A percentile compares a stretch with the other conserved stretches of the same genome.
Conservation (phyloP, 2,329 filamentous ascomycete species). For the Fusarium nanum region DNA sequence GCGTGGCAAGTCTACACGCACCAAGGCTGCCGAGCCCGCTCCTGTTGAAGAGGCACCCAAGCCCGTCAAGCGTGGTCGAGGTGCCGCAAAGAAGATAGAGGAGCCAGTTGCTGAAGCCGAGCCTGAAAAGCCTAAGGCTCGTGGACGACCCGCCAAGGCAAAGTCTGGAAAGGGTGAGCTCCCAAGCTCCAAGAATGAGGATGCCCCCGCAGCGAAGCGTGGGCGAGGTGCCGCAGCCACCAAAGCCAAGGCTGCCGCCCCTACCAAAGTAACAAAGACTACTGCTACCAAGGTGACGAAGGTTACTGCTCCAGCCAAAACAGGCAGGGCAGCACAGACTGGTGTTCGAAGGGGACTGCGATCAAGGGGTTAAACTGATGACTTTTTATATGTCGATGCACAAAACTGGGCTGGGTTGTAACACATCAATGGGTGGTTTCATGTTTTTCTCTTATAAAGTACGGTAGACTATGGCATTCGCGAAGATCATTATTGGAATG, state of each 20-base stretch:
- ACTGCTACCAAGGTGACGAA: slow-evolving; percentile 12
- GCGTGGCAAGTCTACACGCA: slow-evolving; percentile 22
- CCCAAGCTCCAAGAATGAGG: slow-evolving; percentile 22
- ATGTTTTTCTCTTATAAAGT: slow-evolving; percentile 1
- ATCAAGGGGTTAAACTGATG: slow-evolving; percentile 25
- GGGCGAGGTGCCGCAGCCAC: slow-evolving; percentile 20
- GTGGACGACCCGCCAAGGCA: slow-evolving; percentile 31
- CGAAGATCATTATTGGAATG: not conserved
- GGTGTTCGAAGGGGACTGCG: slow-evolving; percentile 36
- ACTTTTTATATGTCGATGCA: not conserved
- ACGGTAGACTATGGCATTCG: slow-evolving; percentile 2
- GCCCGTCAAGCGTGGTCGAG: slow-evolving; percentile 30
- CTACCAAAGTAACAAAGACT: slow-evolving; percentile 40
- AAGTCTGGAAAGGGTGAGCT: slow-evolving; percentile 45
- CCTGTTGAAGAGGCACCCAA: slow-evolving; percentile 4
- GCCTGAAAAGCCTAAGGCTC: slow-evolving; percentile 30
- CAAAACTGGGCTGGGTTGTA: not conserved
- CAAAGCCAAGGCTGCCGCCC: slow-evolving; percentile 23
- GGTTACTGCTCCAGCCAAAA: slow-evolving; percentile 33
- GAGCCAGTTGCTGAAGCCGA: slow-evolving; percentile 6
- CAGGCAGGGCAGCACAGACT: slow-evolving; percentile 27
- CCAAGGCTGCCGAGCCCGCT: slow-evolving; percentile 14
- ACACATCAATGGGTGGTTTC: not conserved
- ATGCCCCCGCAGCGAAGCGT: slow-evolving; percentile 22
- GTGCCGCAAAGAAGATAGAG: slow-evolving; percentile 7